Conservation (phyloP, 2,329 filamentous ascomycete species). For the Neospermospora avenae region DNA sequence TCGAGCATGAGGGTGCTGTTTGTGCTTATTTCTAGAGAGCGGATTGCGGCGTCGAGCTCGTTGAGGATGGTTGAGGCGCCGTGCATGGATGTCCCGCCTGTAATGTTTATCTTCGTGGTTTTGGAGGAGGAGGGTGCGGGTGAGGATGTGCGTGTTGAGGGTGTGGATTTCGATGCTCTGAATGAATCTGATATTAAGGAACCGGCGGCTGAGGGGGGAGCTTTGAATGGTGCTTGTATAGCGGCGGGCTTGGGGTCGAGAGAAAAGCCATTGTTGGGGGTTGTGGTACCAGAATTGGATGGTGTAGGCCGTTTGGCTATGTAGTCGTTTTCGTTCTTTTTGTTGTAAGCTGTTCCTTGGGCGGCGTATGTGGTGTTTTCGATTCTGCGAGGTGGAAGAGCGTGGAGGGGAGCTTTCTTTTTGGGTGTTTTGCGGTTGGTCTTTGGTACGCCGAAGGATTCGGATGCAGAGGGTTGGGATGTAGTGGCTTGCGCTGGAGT, state of each 20-base stretch:
- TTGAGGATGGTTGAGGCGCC: constrained; percentile 71
- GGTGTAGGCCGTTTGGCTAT: constrained; percentile 48
- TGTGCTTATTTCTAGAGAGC: constrained; percentile 84
- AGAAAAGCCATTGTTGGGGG: constrained; percentile 35
- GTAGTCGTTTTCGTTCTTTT: constrained; percentile 71
- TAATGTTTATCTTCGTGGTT: constrained; percentile 63
- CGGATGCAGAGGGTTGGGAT: constrained; percentile 3
- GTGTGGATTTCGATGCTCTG: constrained; percentile 53
- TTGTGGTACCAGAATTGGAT: constrained; percentile 37
- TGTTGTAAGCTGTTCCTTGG: constrained; percentile 67
- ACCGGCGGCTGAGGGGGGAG: constrained; percentile 62
- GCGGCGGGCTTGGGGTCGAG: constrained; percentile 48
- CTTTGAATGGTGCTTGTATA: constrained; percentile 43
- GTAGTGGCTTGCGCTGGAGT: constrained; percentile 10
- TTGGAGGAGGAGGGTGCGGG: constrained; percentile 47
- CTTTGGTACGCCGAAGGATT: constrained; percentile 44
- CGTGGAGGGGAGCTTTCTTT: constrained; percentile 59
- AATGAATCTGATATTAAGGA: constrained; percentile 73
- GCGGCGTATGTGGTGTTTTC: constrained; percentile 59
- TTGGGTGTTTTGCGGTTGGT: constrained; percentile 50
- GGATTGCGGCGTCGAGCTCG: constrained; percentile 77
- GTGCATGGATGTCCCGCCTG: constrained; percentile 78
- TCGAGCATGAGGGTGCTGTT: constrained; percentile 70
- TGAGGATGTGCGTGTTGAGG: constrained; percentile 47
- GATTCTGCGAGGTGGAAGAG: constrained; percentile 59